phyloP scores from a whole-genome alignment of 352 stramenopile genomes.

The Phytophthora pluvialis region DNA sequence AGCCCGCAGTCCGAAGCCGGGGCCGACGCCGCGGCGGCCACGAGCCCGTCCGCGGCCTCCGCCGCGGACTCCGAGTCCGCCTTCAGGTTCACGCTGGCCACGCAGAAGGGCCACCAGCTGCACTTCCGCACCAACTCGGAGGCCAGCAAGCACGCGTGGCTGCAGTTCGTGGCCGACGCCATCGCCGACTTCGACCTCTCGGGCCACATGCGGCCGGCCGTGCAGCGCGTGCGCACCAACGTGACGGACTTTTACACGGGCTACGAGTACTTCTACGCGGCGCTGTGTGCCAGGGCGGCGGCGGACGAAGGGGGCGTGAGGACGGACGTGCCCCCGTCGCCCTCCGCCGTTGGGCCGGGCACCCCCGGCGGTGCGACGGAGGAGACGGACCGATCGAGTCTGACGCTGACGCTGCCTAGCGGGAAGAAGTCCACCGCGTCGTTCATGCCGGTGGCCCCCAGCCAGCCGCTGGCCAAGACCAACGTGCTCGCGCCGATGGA shows the following conservation, averaged over 20 bases:
- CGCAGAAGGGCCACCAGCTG: slow-evolving; percentile 84
- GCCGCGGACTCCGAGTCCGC: slow-evolving; percentile 36
- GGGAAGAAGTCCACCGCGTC: slow-evolving; percentile 58
- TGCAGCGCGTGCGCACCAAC: slow-evolving; percentile 49
- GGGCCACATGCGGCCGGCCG: slow-evolving; percentile 36
- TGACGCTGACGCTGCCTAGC: slow-evolving; percentile 22
- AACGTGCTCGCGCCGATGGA: slow-evolving; percentile 55
- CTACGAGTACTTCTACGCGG: slow-evolving; percentile 78
- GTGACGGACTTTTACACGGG: slow-evolving; percentile 78
- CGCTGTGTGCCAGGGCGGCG: slow-evolving; percentile 62
- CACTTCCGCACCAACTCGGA: slow-evolving; percentile 88
- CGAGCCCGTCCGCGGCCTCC: slow-evolving; percentile 2
- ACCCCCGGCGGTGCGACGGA: slow-evolving; percentile 21
- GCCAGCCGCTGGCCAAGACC: slow-evolving; percentile 63
- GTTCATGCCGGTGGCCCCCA: slow-evolving; percentile 54
- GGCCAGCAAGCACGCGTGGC: slow-evolving; percentile 82
- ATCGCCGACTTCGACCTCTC: slow-evolving; percentile 58
- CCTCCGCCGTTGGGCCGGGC: slow-evolving; percentile 6
- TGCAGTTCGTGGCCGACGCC: slow-evolving; percentile 74
- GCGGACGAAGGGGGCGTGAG: slow-evolving; percentile 36
- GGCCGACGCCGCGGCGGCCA: background rate
- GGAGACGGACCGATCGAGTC: slow-evolving; percentile 36
- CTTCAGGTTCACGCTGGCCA: slow-evolving; percentile 86
- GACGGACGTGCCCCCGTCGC: slow-evolving; percentile 18
- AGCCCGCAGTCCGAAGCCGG: slow-evolving; percentile 1